These are phyloP conservation scores for Pyracantha coccinea DNA, from an alignment of 331 rosid species.

Conservation along the genomic window DNA sequence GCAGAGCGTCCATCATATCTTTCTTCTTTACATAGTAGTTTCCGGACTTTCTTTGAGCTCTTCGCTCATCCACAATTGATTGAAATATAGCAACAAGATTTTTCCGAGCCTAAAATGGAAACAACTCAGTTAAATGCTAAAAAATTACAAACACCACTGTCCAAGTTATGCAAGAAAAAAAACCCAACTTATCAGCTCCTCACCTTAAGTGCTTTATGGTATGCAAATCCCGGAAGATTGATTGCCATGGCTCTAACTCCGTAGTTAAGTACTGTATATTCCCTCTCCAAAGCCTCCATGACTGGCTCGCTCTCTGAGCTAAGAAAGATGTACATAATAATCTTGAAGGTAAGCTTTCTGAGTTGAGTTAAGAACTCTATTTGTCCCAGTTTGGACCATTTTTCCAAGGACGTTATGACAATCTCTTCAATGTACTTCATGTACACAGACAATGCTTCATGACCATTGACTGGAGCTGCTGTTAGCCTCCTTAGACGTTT, in stretches of 20 bases:
- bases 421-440: conserved; percentile 50
- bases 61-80: conserved; percentile 55
- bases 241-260: conserved; percentile 87
- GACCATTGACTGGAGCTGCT: conserved; percentile 72
- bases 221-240: conserved; percentile 86
- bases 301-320: conserved; percentile 62
- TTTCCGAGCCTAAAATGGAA: conserved; percentile 55
- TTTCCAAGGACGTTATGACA: conserved; percentile 48
- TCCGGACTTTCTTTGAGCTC: conserved; percentile 20
- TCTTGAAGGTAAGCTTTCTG: conserved; percentile 62
- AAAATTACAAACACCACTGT: not conserved
- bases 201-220: conserved; percentile 71
- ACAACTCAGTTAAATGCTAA: not conserved
- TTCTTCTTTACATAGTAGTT: conserved; percentile 8
- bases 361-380: conserved; percentile 64
- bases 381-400: conserved; percentile 56
- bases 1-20: conserved; percentile 86
- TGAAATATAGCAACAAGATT: conserved; percentile 55
- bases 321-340: conserved; percentile 77
- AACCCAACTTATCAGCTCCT: not conserved
- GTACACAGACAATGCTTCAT: conserved; percentile 57
- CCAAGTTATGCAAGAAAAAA: not conserved
- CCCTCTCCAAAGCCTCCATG: conserved; percentile 68
- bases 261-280: conserved; percentile 58
- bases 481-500: conserved; percentile 75